Base-by-base conservation (phyloP, 2,329 filamentous ascomycete species). In the Grosmannia clavigera region DNA sequence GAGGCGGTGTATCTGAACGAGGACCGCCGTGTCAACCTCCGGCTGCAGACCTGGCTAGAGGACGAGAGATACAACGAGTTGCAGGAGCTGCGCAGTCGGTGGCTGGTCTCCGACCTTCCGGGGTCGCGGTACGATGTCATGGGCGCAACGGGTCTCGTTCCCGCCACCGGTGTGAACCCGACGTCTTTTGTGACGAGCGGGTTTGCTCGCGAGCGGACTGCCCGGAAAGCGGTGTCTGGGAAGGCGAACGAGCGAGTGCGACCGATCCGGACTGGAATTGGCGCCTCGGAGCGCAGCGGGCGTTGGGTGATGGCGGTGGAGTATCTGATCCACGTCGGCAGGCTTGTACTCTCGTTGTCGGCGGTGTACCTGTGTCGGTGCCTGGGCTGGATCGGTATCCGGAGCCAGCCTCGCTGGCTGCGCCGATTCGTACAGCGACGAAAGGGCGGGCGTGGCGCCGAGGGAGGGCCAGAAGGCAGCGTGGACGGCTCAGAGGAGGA, bases 1-100 rank as follows among this genome's bases (percentile, higher is more conserved):
- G 92, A 97, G 72, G 92, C 92, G 3, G 94, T 97, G 0, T 97
- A 96, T 68, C 77, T 99, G 12, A 96, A 96, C 63, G 92, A 97
- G 71, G 92, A 84, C 54, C 83, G 83, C 50, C 80, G 80, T 1
- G 84, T 97, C 58, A 85, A 83, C 62, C 76, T 95, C 2, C 84
- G 85, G 64, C 77, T 81, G 43, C 85, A 85, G 73, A 96, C 94
- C 0, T 99, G 94, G 92, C 76, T 97, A 3, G 94, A 99, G 69
- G 88, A 92, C 66, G 88, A 95, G 65, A 82, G 92, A 6, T 78
- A 92, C 11, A 80, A 84, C 53, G 90, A 97, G 68, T 77, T 95
- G 3, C 85, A 94, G 65, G 75, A 79, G 61, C 65, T 82, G 46
- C 75, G 77, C 46, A 76, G 76, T 67, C 77, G 81, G 57, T 79